These are phyloP conservation scores for Aspergillus pseudotamarii DNA, from an alignment of 2,329 filamentous ascomycete species.

Conservation along the genomic window DNA sequence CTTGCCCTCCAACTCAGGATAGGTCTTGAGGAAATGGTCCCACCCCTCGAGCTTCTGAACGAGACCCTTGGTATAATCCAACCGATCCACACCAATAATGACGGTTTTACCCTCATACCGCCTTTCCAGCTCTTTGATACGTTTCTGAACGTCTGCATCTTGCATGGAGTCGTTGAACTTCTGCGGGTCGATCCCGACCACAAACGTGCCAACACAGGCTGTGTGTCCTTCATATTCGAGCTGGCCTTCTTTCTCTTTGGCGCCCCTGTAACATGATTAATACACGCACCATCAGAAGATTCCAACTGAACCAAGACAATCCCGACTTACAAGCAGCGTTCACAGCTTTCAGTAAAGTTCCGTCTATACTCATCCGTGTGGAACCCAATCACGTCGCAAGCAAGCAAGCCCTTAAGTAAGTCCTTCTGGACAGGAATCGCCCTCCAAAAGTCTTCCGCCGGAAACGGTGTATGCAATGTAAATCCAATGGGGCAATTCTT, in stretches of 20 bases:
- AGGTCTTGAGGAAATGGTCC: slow-evolving; percentile 87
- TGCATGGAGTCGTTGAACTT: slow-evolving; percentile 84
- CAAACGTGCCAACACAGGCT: slow-evolving; percentile 84
- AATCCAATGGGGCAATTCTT: slow-evolving; percentile 93
- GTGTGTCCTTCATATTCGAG: slow-evolving; percentile 82
- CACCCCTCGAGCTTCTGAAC: slow-evolving; percentile 92
- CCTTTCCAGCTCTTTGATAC: slow-evolving; percentile 74
- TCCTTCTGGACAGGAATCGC: slow-evolving; percentile 86
- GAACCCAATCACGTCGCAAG: slow-evolving; percentile 92
- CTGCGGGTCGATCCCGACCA: slow-evolving; percentile 92
- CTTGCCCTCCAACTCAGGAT: slow-evolving; percentile 91
- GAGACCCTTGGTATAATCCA: slow-evolving; percentile 97
- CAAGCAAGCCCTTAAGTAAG: slow-evolving; percentile 77
- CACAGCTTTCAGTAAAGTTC: slow-evolving; percentile 82
- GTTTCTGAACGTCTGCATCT: slow-evolving; percentile 75
- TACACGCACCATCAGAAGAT: background rate
- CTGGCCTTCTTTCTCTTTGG: slow-evolving; percentile 69
- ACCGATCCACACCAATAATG: slow-evolving; percentile 87
- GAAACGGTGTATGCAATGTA: slow-evolving; percentile 93
- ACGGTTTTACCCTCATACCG: slow-evolving; percentile 90
- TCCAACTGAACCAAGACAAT: too few species aligned
- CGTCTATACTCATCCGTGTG: slow-evolving; percentile 96
- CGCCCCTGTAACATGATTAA: slow-evolving; percentile 30
- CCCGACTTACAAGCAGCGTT: slow-evolving; percentile 69
- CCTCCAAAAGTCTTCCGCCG: slow-evolving; percentile 88